These are phyloP conservation scores for Calonectria henricotiae DNA, from an alignment of 2,329 filamentous ascomycete species.

Conservation along the genomic window DNA sequence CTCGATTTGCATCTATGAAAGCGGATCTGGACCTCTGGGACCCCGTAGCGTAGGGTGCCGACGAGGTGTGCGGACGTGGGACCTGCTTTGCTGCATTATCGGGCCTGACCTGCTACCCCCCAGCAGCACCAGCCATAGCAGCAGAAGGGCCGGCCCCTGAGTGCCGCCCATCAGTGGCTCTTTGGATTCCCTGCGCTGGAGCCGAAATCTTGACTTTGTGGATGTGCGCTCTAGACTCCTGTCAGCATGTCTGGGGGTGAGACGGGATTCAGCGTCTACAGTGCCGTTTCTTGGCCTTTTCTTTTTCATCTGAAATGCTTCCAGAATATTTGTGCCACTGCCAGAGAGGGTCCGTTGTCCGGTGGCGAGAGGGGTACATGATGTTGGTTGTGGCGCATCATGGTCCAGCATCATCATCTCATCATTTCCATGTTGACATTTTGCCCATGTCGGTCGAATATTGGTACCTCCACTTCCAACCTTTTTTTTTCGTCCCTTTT, in stretches of 20 bases:
- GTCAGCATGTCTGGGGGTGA: slow-evolving; percentile 6
- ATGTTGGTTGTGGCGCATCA: slow-evolving; percentile 14
- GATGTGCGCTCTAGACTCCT: slow-evolving; percentile 18
- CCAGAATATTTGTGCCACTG: slow-evolving; percentile 24
- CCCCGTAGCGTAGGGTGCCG: slow-evolving; percentile 23
- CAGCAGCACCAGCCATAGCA: neutral
- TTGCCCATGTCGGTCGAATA: slow-evolving; percentile 28
- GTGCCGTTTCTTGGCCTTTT: slow-evolving; percentile 5
- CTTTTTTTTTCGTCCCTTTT: neutral
- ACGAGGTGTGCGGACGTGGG: slow-evolving; percentile 7
- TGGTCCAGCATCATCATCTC: slow-evolving; percentile 24
- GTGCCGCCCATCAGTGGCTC: neutral
- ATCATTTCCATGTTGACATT: slow-evolving; percentile 27
- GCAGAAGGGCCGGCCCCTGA: neutral
- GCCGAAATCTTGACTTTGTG: slow-evolving; percentile 23
- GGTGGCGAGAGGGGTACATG: slow-evolving; percentile 4
- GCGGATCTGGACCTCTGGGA: slow-evolving; percentile 22
- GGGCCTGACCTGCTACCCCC: neutral
- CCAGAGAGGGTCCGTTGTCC: slow-evolving; percentile 6
- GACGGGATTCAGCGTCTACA: neutral
- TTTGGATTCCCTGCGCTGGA: neutral
- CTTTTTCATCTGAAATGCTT: neutral
- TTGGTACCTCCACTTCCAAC: slow-evolving; percentile 14
- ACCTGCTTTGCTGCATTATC: neutral
- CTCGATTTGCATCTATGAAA: slow-evolving; percentile 15